Conservation (phyloP, 2,329 filamentous ascomycete genomes). For the Ramularia collo-cygni region DNA sequence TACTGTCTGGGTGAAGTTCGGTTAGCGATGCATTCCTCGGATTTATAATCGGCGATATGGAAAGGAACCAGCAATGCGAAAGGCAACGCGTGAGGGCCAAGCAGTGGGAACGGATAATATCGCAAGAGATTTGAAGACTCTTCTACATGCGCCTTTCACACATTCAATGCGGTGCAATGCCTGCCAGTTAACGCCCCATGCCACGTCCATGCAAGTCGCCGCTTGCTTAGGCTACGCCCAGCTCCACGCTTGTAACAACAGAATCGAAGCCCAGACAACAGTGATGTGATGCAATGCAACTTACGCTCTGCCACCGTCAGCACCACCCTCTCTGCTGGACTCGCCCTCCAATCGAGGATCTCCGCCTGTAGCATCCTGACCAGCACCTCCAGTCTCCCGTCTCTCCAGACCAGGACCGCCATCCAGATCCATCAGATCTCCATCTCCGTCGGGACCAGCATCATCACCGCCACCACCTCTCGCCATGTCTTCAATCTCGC, state of each 20-base stretch:
- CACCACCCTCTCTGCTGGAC: constrained; percentile 81
- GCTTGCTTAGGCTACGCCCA: constrained; percentile 2
- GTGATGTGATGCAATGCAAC: constrained; percentile 49
- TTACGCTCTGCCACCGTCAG: constrained; percentile 99
- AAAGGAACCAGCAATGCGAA: too few species aligned
- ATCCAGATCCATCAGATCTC: constrained; percentile 57
- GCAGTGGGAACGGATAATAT: too few species aligned
- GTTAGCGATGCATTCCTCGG: constrained; percentile 12
- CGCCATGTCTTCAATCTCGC: constrained; percentile 57
- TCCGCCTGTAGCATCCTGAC: constrained; percentile 78
- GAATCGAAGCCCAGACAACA: too few species aligned
- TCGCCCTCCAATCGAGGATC: constrained; percentile 88
- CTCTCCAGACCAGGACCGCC: constrained; percentile 62
- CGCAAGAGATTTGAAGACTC: too few species aligned
- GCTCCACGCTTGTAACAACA: constrained; percentile 6
- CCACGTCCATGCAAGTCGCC: constrained; percentile 1
- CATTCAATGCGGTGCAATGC: too few species aligned
- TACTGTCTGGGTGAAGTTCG: constrained; percentile 14
- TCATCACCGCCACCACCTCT: constrained; percentile 52
- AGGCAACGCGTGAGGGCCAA: too few species aligned
- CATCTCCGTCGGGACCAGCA: constrained; percentile 52
- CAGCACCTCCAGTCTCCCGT: constrained; percentile 70
- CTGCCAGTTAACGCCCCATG: constrained; percentile 4
- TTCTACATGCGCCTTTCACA: too few species aligned
- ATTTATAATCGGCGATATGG: too few species aligned